Evolutionary conservation across 2,329 filamentous ascomycete genomes (phyloP).

Genomic region (Fusarium stilboides): DNA sequence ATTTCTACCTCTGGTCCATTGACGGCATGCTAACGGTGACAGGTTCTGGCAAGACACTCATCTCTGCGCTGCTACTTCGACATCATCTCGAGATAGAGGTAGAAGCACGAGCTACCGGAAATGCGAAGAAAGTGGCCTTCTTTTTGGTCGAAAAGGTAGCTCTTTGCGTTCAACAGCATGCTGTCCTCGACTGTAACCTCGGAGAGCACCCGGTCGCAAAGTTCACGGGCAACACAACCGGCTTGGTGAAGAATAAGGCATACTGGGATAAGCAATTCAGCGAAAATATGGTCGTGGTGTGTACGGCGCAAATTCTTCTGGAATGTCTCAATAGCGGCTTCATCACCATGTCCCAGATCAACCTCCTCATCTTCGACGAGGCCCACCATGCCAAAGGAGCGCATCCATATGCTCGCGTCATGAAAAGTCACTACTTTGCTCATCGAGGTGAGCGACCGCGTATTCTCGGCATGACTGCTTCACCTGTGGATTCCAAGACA

Average conservation of each 20-base stretch:
- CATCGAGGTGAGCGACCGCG: conserved; percentile 72
- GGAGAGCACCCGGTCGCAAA: conserved; percentile 77
- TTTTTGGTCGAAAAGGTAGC: conserved; percentile 94
- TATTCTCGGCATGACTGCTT: conserved; percentile 97
- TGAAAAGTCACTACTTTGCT: conserved; percentile 85
- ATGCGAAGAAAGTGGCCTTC: conserved; percentile 79
- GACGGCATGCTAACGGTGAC: conserved; percentile 2
- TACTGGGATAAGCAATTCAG: conserved; percentile 69
- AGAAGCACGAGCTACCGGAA: conserved; percentile 74
- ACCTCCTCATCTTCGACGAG: conserved; percentile 94
- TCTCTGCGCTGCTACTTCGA: conserved; percentile 87
- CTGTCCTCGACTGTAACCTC: conserved; percentile 85
- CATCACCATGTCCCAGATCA: conserved; percentile 85
- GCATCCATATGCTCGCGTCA: conserved; percentile 90
- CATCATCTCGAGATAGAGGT: conserved; percentile 85
- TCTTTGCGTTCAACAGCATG: conserved; percentile 90
- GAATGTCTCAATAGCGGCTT: conserved; percentile 85
- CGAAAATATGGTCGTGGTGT: conserved; percentile 87
- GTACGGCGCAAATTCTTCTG: conserved; percentile 89
- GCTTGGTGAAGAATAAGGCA: conserved; percentile 56
- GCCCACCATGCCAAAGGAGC: conserved; percentile 97
- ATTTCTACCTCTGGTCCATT: conserved; percentile 7
- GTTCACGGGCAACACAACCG: conserved; percentile 79
- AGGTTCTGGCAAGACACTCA: conserved; percentile 96
- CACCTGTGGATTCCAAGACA: conserved; percentile 87